A percentile compares a stretch with the other conserved stretches of the same genome.
Evolutionary conservation across 345 rosid genomes (phyloP).

Genomic region (Garcia nutans): DNA sequence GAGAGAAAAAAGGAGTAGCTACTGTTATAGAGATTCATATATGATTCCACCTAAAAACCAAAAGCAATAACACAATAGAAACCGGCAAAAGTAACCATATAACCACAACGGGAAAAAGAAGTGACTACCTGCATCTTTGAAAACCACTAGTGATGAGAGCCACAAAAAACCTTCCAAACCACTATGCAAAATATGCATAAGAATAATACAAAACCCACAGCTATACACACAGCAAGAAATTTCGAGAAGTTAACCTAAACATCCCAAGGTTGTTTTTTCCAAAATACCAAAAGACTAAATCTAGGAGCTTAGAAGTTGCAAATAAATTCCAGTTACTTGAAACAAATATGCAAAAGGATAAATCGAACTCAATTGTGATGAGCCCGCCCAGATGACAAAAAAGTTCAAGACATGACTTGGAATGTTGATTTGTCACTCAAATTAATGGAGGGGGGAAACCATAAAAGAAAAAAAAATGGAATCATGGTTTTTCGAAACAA

Average conservation of each 20-base stretch:
- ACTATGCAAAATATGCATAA: constrained; percentile 1
- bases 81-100: background rate
- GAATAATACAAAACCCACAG: background rate
- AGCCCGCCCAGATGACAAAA: background rate
- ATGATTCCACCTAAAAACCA: background rate
- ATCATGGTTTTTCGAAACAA: background rate
- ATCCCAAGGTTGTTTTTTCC: background rate
- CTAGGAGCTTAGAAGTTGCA: background rate
- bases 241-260: background rate
- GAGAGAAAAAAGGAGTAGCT: background rate
- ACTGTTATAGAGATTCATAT: background rate
- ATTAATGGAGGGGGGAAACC: background rate
- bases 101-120: background rate
- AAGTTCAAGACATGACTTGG: background rate
- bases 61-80: background rate
- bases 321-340: background rate
- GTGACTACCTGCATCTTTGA: background rate
- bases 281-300: background rate
- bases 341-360: background rate
- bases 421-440: background rate
- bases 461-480: background rate
- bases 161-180: background rate
- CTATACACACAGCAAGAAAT: background rate
- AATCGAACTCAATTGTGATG: background rate
- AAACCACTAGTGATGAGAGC: background rate